Percentiles rank a stretch among this genome's conserved stretches.
Conservation (phyloP, 345 rosid genomes). For the Pistacia atlantica region DNA sequence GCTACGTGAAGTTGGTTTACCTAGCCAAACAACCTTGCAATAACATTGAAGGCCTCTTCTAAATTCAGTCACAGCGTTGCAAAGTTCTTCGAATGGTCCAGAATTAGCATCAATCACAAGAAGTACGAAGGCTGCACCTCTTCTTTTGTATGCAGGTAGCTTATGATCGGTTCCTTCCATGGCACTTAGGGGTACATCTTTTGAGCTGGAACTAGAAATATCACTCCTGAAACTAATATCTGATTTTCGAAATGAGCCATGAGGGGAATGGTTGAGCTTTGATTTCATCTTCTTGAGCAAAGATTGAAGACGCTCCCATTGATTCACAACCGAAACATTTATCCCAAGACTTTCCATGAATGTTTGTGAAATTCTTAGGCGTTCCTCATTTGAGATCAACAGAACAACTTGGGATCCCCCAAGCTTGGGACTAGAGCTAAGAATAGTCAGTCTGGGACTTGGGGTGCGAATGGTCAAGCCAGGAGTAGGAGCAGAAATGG, state of each 20-base stretch:
- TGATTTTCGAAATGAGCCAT: slow-evolving; percentile 43
- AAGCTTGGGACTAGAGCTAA: slow-evolving; percentile 40
- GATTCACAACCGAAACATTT: slow-evolving; percentile 43
- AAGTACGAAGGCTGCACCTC: slow-evolving; percentile 35
- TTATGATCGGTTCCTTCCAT: slow-evolving; percentile 53
- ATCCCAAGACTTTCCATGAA: slow-evolving; percentile 59
- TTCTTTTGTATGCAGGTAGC: slow-evolving; percentile 25
- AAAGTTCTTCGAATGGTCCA: slow-evolving; percentile 46
- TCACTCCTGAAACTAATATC: slow-evolving; percentile 46
- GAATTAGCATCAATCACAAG: slow-evolving; percentile 60
- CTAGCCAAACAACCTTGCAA: slow-evolving; percentile 75
- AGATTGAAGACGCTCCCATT: slow-evolving; percentile 42
- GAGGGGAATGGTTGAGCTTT: slow-evolving; percentile 40
- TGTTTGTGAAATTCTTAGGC: slow-evolving; percentile 48
- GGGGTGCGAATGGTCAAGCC: slow-evolving; percentile 25
- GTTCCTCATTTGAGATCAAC: slow-evolving; percentile 49
- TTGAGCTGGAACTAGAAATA: slow-evolving; percentile 30
- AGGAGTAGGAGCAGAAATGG: slow-evolving; percentile 32
- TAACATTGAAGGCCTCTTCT: slow-evolving; percentile 34
- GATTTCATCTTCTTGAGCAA: slow-evolving; percentile 37
- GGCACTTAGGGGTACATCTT: slow-evolving; percentile 53
- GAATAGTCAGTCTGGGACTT: slow-evolving; percentile 38
- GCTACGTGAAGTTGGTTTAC: slow-evolving; percentile 36
- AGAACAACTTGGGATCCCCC: slow-evolving; percentile 79
- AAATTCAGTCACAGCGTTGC: slow-evolving; percentile 43